Percentiles rank a stretch among this genome's conserved stretches.
Conservation (phyloP, 164 flowering plant genomes). For the Tetracentron sinense region DNA sequence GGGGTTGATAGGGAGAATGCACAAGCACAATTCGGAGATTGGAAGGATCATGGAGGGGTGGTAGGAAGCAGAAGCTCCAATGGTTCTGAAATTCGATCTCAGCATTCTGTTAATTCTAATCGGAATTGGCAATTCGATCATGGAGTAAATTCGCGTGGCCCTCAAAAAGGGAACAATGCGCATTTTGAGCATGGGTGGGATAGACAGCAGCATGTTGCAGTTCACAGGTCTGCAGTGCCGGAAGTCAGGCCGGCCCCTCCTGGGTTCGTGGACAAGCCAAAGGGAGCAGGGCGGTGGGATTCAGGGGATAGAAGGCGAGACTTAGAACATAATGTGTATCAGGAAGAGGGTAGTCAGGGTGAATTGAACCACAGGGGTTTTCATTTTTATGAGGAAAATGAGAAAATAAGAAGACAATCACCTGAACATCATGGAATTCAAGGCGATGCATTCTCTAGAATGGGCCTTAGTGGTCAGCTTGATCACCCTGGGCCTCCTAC, state of each 20-base stretch:
- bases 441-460: conserved; percentile 4
- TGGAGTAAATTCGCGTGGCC: conserved; percentile 7
- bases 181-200: conserved; percentile 13
- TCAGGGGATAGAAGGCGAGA: conserved; percentile 15
- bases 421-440: background rate
- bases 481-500: conserved; percentile 55
- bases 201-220: conserved; percentile 18
- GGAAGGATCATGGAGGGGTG: conserved; percentile 15
- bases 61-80: conserved; percentile 13
- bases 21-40: conserved; percentile 1
- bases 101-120: background rate
- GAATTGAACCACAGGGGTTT: conserved; percentile 6
- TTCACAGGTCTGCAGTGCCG: conserved; percentile 14
- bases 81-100: conserved; percentile 8
- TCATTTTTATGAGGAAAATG: conserved; percentile 11
- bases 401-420: conserved; percentile 5
- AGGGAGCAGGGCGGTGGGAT: conserved; percentile 30
- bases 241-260: conserved; percentile 30
- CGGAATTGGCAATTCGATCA: conserved; percentile 20
- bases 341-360: conserved; percentile 14
- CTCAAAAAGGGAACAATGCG: conserved; percentile 5
- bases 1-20: conserved; percentile 3
- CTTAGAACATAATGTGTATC: conserved; percentile 25
- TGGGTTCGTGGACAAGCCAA: conserved; percentile 40
- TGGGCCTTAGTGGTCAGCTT: conserved; percentile 45